A percentile compares a stretch with the other conserved stretches of the same genome.
Conservation (phyloP, 305 asterid genomes). For the Fraxinus dipetala region DNA sequence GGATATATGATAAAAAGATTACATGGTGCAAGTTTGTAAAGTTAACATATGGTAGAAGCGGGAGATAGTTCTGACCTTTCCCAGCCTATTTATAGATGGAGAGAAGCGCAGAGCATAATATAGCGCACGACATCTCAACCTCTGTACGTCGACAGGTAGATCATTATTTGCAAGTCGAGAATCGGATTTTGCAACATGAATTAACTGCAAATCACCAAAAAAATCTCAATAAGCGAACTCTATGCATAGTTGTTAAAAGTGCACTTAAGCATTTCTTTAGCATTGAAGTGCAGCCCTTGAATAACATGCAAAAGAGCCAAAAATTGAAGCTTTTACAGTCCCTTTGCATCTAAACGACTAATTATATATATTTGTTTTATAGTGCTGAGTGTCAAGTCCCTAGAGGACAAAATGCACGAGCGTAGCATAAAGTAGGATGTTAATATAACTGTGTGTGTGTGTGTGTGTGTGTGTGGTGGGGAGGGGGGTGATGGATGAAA, state of each 20-base stretch:
- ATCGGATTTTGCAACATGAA: slow-evolving; percentile 92
- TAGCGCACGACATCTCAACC: slow-evolving; percentile 93
- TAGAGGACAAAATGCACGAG: not conserved
- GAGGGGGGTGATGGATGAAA: not conserved
- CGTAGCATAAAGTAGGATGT: not conserved
- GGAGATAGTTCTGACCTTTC: slow-evolving; percentile 56
- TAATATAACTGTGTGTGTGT: not conserved
- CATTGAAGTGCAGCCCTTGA: not conserved
- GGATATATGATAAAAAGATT: slow-evolving; percentile 1
- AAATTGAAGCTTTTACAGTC: not conserved
- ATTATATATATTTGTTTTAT: not conserved
- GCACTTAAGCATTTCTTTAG: not conserved
- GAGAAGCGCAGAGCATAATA: slow-evolving; percentile 80
- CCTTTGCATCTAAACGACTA: not conserved
- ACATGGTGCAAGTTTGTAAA: slow-evolving; percentile 21
- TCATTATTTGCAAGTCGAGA: slow-evolving; percentile 95
- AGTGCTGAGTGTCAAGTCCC: not conserved
- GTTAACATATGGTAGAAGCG: slow-evolving; percentile 16
- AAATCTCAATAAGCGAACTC: slow-evolving; percentile 1
- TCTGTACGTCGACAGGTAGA: slow-evolving; percentile 87
- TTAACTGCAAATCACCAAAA: slow-evolving; percentile 47
- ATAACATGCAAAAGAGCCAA: not conserved
- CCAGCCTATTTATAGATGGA: slow-evolving; percentile 72
- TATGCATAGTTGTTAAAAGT: not conserved
- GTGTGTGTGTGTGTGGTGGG: too few species aligned